phyloP scores from a whole-genome alignment of 78 protist species.

The Bodo saltans region DNA sequence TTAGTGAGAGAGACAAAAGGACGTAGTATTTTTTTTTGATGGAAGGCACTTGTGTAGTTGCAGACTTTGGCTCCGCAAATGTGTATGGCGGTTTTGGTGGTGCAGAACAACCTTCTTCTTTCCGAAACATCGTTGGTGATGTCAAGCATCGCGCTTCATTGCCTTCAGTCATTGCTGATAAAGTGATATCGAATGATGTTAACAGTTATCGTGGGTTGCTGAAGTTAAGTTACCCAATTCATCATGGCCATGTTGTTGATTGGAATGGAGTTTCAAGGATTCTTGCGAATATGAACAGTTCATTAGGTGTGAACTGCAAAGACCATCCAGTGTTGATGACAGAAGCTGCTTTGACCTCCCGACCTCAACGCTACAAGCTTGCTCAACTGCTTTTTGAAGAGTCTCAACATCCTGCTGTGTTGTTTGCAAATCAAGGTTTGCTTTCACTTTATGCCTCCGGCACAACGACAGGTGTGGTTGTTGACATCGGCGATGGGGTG shows the following conservation, averaged over 20 bases:
- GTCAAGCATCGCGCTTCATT: too few species aligned
- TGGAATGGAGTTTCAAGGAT: not conserved
- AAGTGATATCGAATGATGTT: not conserved
- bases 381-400: slow-evolving; percentile 93
- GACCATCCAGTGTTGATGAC: slow-evolving; percentile 96
- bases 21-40: too few species aligned
- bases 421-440: slow-evolving; percentile 82
- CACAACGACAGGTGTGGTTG: slow-evolving; percentile 68
- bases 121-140: too few species aligned
- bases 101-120: too few species aligned
- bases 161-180: too few species aligned
- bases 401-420: slow-evolving; percentile 87
- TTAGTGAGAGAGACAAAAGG: too few species aligned
- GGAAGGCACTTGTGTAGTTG: too few species aligned
- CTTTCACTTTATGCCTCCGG: slow-evolving; percentile 53
- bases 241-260: not conserved
- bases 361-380: slow-evolving; percentile 89
- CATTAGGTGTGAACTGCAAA: slow-evolving; percentile 48
- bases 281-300: not conserved
- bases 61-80: too few species aligned
- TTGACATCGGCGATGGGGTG: slow-evolving; percentile 97
- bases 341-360: slow-evolving; percentile 93
- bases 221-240: slow-evolving; percentile 6
- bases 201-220: slow-evolving; percentile 6
- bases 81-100: too few species aligned